A percentile compares a stretch with the other conserved stretches of the same genome.
Evolutionary conservation across 2,329 filamentous ascomycete species (phyloP).

Genomic region (Microdochium bolleyi): DNA sequence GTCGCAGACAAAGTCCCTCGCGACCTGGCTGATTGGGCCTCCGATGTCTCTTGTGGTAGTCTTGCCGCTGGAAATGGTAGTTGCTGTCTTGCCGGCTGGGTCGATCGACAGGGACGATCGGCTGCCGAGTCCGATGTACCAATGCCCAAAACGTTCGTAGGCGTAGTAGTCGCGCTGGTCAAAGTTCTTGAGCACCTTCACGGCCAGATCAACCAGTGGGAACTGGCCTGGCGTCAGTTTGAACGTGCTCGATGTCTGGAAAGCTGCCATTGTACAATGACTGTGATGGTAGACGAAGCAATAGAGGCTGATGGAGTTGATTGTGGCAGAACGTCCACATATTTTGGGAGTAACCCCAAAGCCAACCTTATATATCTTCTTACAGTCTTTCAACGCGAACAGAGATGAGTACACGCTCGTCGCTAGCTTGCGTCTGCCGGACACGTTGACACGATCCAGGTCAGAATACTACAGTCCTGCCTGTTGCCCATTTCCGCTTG

Average conservation of each 20-base stretch:
- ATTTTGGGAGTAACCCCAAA: no score
- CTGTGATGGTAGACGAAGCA: no score
- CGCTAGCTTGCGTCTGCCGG: no score
- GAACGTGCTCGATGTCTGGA: background rate
- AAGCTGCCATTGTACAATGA: background rate
- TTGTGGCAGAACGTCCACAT: no score
- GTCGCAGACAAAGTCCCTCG: slow-evolving; percentile 1
- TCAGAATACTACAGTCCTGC: no score
- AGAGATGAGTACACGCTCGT: no score
- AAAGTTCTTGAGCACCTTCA: background rate
- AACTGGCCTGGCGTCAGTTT: background rate
- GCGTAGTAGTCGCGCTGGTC: slow-evolving; percentile 4
- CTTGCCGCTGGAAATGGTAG: background rate
- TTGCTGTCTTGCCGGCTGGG: slow-evolving; percentile 1
- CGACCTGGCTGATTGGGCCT: background rate
- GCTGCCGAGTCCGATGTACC: slow-evolving; percentile 7
- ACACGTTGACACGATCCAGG: no score
- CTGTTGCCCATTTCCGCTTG: no score
- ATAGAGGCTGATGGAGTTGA: no score
- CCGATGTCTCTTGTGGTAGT: background rate
- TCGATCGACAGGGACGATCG: slow-evolving; percentile 3
- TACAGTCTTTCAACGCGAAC: no score
- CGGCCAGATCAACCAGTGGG: background rate
- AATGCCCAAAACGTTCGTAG: slow-evolving; percentile 5
- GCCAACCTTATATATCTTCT: no score